These are phyloP conservation scores for Suillus clintonianus DNA, from an alignment of 768 basidiomycete genomes.

Conservation along the genomic window DNA sequence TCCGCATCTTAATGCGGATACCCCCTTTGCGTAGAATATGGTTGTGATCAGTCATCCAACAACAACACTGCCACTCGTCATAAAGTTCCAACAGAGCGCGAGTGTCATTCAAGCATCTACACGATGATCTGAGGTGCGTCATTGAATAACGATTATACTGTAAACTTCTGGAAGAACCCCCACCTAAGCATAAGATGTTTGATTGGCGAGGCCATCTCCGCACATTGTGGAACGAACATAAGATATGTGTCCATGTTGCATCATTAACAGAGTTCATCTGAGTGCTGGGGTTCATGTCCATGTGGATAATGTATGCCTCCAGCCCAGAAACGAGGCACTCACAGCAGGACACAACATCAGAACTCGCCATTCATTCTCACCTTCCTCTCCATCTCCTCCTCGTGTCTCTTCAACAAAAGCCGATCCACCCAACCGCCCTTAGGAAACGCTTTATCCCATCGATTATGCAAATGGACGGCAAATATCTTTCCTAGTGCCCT, in stretches of 20 bases:
- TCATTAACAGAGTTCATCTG: neutral
- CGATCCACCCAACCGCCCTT: constrained; percentile 86
- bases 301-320: neutral
- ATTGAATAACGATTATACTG: neutral
- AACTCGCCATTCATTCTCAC: neutral
- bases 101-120: neutral
- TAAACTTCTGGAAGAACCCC: neutral
- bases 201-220: neutral
- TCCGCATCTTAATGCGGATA: too few species aligned
- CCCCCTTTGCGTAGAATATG: neutral
- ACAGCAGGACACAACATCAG: neutral
- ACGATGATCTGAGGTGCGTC: neutral
- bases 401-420: constrained; percentile 67
- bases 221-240: neutral
- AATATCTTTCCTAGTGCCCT: constrained; percentile 70
- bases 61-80: neutral
- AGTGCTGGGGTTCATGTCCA: neutral
- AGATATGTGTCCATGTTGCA: neutral
- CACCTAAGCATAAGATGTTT: neutral
- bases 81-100: constrained; percentile 17
- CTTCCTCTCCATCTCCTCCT: constrained; percentile 33
- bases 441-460: constrained; percentile 91
- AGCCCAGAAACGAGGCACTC: neutral
- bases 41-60: too few species aligned
- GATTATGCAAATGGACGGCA: constrained; percentile 91